phyloP scores from a whole-genome alignment of 2,329 filamentous ascomycete genomes.

The Nothophaeocryptopus gaeumannii region DNA sequence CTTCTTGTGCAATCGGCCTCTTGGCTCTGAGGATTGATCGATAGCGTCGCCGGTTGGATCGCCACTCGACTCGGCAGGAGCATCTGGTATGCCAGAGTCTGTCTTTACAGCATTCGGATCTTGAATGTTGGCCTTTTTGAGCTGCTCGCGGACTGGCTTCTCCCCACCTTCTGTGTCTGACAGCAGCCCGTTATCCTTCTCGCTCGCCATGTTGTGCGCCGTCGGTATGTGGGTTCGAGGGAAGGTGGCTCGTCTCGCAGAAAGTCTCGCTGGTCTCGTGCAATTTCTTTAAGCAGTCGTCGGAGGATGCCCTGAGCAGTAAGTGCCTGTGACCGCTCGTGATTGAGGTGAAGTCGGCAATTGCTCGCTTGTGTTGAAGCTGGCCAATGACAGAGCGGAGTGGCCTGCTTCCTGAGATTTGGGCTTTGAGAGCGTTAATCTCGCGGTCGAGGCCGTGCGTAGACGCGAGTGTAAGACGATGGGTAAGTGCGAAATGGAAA shows the following conservation, averaged over 20 bases:
- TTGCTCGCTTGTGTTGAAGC: constrained; percentile 11
- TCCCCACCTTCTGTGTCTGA: constrained; percentile 51
- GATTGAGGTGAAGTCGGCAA: constrained; percentile 11
- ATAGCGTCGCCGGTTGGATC: constrained; percentile 25
- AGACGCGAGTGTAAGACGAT: not conserved
- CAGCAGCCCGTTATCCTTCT: constrained; percentile 21
- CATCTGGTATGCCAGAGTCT: constrained; percentile 30
- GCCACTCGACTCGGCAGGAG: not conserved
- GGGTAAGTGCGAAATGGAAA: no score
- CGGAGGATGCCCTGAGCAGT: not conserved
- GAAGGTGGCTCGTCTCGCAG: not conserved
- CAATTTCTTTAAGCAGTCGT: not conserved
- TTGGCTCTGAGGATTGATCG: constrained; percentile 19
- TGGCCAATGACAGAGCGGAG: constrained; percentile 6
- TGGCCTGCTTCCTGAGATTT: not conserved
- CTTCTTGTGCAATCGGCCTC: constrained; percentile 41
- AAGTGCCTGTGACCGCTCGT: not conserved
- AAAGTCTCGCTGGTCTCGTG: not conserved
- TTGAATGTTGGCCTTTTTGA: constrained; percentile 59
- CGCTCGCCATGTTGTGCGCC: constrained; percentile 24
- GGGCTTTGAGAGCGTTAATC: constrained; percentile 1
- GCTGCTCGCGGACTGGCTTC: constrained; percentile 58
- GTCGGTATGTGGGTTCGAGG: not conserved
- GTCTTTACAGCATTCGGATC: constrained; percentile 9
- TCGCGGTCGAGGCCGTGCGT: not conserved